These are phyloP conservation scores for Oryza brachyantha DNA, from an alignment of 176 grass and related monocot genomes.

Conservation along the genomic window DNA sequence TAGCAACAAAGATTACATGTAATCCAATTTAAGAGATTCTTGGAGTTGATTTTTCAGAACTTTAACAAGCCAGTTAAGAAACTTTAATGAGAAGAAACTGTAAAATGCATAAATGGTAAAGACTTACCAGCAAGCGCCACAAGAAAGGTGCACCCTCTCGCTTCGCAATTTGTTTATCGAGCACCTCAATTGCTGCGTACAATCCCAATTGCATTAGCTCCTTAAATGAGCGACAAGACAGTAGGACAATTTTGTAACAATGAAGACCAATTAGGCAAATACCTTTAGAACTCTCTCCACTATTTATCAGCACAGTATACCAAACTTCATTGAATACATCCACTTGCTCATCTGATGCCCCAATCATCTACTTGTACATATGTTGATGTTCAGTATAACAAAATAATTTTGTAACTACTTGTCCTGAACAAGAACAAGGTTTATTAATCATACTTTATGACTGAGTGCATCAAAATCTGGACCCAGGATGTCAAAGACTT, in stretches of 20 bases:
- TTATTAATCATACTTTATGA: constrained; percentile 49
- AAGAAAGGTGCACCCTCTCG: constrained; percentile 53
- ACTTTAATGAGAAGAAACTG: neutral
- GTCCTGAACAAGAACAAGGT: constrained; percentile 3
- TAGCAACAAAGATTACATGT: neutral
- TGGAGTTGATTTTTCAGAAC: neutral
- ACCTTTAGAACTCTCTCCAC: constrained; percentile 54
- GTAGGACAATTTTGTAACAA: neutral
- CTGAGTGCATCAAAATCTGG: constrained; percentile 54
- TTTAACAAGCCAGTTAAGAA: neutral
- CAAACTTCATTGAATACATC: constrained; percentile 84
- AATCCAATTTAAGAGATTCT: neutral
- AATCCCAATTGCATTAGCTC: constrained; percentile 21
- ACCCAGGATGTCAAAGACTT: constrained; percentile 56
- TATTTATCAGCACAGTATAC: constrained; percentile 47
- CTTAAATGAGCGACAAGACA: neutral
- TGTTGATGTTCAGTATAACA: constrained; percentile 5
- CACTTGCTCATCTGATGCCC: constrained; percentile 80
- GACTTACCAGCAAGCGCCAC: constrained; percentile 69
- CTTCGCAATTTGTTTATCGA: constrained; percentile 52
- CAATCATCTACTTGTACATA: constrained; percentile 60
- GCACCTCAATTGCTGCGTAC: constrained; percentile 48
- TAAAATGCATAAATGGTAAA: constrained; percentile 6
- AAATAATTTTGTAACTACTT: neutral
- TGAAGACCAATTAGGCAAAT: constrained; percentile 18